Evolutionary conservation across 352 stramenopile genomes (phyloP), one percentile per base, ranked within the genome.

Genomic region (Phytopythium oedochilum): DNA sequence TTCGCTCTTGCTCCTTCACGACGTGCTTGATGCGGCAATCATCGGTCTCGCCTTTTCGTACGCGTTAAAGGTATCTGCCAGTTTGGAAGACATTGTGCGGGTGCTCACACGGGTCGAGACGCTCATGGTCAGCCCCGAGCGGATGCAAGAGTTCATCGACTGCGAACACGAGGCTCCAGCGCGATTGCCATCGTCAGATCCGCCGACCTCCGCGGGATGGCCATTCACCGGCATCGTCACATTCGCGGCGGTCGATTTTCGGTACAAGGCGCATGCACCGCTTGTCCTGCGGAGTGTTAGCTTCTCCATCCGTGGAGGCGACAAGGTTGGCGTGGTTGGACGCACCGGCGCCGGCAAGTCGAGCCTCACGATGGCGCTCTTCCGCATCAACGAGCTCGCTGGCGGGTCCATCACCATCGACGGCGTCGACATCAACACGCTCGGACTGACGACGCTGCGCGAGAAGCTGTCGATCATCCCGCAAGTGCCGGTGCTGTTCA

Each of bases 401-500:
- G 68, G 62, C n/a, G 92, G 94, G 17, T 63, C 43, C 1, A 96
- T 98, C 44, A 52, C 60, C 15, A 83, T 98, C 18, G 93, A 98
- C 63, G 91, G 89, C 10, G 64, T 97, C 5, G 67, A 97, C 62
- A 46, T 96, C 18, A 65, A 62, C 14, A 86, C 60, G 28, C 65
- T 98, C 12, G 73, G 81, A 11, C 60, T 98, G 26, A 71, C 68
- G 6, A 80, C 89, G 29, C 71, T 98, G 20, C 78, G 93, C 43
- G 63, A 88, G 28, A 82, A 72, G 8, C 54, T 97, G 38, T 90
- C 89, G 1, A 96, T 98, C 49, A 98, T 99, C 49, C 90, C 94
- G 15, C 95, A 98, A 68, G 96, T 60, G 29, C 93, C 91, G 0
- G 86, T 98, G 11, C 63, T 98, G 23, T 97, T 98, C 62, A 83